Base-by-base conservation (phyloP, 2,329 filamentous ascomycete species). In the Stemphylium beticola region DNA sequence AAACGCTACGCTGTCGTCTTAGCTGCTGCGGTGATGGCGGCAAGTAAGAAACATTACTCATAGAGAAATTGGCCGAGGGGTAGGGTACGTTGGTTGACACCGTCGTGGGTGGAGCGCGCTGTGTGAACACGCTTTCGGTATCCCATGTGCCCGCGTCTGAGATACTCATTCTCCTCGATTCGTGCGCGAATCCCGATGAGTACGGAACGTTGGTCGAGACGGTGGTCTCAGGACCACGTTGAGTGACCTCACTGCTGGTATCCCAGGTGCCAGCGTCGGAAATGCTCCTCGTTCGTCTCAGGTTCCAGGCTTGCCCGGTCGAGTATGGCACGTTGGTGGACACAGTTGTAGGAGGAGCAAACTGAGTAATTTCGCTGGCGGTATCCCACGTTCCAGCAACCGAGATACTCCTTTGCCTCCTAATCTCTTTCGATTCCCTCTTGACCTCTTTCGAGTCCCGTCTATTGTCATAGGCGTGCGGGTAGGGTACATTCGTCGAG, bases 311-410 rank as follows among this genome's bases (percentile, higher is more conserved):
- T 22, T 41, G 26, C 11, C 42, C 48, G 11, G 48, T 55, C 7
- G 37, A 37, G 15, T 55, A 55, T 1, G 53, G 48, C 26, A 55
- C 48, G 15, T 55, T 55, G 32, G 53, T 55, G 9, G 53, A 55
- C 9, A 55, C 48, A n/a, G 53, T 55, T 11, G 53, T 55, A 14
- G 53, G 48, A 11, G 53, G 41, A 18, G 41, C 36, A 42, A 44
- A 29, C n/a, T 38, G 36, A 39, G 37, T 51, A 38, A 55, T 49
- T 38, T 50, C 41, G 11, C 36, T 55, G 42, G 34, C 39, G 24
- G 54, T 53, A 31, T 55, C 53, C 53, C 53, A 56, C 14, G 49
- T 53, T 40, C 53, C 53, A 48, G 53, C 53, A 5, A 41, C 53
- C 15, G 53, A 55, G 26, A 55, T 32, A 26, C 53, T 55, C 10